Percentiles rank a stretch among this genome's conserved stretches.
phyloP scores from a whole-genome alignment of 2,329 filamentous ascomycete species.

The Alternaria triticina region DNA sequence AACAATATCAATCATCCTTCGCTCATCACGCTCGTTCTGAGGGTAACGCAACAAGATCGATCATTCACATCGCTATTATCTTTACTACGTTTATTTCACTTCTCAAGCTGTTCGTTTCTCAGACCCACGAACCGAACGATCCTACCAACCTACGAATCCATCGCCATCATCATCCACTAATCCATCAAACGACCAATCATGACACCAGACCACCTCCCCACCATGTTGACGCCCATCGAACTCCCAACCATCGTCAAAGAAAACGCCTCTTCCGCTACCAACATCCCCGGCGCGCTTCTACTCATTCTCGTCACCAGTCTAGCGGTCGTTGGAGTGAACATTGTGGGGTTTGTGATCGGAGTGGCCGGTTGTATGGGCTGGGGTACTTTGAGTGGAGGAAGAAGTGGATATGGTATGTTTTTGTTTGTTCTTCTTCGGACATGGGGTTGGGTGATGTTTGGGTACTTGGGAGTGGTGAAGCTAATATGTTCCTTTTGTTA shows the following conservation, averaged over 20 bases:
- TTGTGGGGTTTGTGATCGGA: neutral
- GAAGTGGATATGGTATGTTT: neutral
- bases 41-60: neutral
- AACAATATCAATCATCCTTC: neutral
- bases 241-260: neutral
- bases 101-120: neutral
- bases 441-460: neutral
- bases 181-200: neutral
- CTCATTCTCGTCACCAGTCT: neutral
- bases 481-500: neutral
- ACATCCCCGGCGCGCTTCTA: neutral
- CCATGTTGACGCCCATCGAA: neutral
- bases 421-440: neutral
- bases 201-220: neutral
- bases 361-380: neutral
- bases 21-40: neutral
- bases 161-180: neutral
- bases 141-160: neutral
- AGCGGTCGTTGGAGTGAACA: neutral
- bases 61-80: neutral
- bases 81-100: neutral
- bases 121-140: neutral
- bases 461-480: rapidly evolving
- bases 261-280: neutral
- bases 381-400: neutral